These are phyloP conservation scores for Penicillium desertorum DNA, from an alignment of 495 filamentous ascomycete genomes.

Conservation along the genomic window DNA sequence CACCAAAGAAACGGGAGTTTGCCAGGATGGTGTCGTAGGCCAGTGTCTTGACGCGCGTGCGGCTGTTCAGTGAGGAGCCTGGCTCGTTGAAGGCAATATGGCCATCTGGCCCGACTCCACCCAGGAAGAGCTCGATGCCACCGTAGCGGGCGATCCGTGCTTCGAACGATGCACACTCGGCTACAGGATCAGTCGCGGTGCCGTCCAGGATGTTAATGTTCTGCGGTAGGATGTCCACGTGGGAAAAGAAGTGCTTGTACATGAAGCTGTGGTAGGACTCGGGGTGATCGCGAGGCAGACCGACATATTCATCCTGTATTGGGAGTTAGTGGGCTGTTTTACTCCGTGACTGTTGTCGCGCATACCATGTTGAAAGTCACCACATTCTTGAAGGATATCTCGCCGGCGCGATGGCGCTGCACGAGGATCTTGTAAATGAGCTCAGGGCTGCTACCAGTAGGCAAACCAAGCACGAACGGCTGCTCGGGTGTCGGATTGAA, in stretches of 20 bases:
- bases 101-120: slow-evolving; percentile 81
- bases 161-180: slow-evolving; percentile 77
- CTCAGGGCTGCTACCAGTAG: slow-evolving; percentile 77
- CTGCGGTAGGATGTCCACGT: slow-evolving; percentile 74
- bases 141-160: slow-evolving; percentile 70
- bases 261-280: slow-evolving; percentile 88
- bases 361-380: slow-evolving; percentile 90
- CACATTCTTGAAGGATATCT: slow-evolving; percentile 84
- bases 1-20: slow-evolving; percentile 79
- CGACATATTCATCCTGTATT: slow-evolving; percentile 79
- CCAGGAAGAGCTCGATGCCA: slow-evolving; percentile 83
- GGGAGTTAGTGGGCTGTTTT: not conserved
- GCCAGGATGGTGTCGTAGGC: slow-evolving; percentile 85
- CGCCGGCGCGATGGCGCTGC: slow-evolving; percentile 69
- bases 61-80: slow-evolving; percentile 72
- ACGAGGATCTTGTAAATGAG: slow-evolving; percentile 77
- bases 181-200: slow-evolving; percentile 70
- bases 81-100: slow-evolving; percentile 93
- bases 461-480: slow-evolving; percentile 81
- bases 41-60: slow-evolving; percentile 81
- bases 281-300: slow-evolving; percentile 76
- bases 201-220: slow-evolving; percentile 88
- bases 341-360: slow-evolving; percentile 4
- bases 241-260: slow-evolving; percentile 88
- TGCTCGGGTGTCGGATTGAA: slow-evolving; percentile 67